These are phyloP conservation scores for Russula earlei DNA, from an alignment of 768 basidiomycete genomes.

Conservation along the genomic window DNA sequence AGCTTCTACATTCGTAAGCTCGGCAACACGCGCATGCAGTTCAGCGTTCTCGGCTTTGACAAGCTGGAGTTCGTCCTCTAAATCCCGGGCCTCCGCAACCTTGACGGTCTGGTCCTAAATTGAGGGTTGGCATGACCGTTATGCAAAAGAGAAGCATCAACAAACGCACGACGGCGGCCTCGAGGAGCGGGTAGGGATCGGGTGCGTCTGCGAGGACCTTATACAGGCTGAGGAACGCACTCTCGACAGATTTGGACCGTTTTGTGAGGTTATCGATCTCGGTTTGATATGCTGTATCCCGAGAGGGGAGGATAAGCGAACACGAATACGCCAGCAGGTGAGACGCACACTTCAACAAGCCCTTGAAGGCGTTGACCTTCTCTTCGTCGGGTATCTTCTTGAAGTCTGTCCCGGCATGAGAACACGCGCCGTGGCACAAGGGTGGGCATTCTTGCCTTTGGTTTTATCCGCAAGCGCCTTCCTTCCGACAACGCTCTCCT, in stretches of 20 bases:
- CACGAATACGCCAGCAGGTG: background rate
- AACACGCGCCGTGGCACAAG: background rate
- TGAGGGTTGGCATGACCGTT: background rate
- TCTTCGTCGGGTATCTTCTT: constrained; percentile 89
- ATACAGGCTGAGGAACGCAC: constrained; percentile 93
- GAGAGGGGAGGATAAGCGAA: background rate
- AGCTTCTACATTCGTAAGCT: constrained; percentile 52
- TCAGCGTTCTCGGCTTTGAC: constrained; percentile 77
- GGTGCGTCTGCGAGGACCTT: constrained; percentile 95
- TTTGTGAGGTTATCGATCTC: constrained; percentile 95
- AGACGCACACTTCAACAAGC: constrained; percentile 69
- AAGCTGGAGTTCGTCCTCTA: constrained; percentile 64
- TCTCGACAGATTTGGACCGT: constrained; percentile 86
- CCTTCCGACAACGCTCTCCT: constrained; percentile 88
- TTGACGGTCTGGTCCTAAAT: constrained; percentile 87
- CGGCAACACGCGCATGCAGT: constrained; percentile 59
- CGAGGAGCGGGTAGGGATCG: constrained; percentile 93
- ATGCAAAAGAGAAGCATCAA: constrained; percentile 11
- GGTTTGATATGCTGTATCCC: constrained; percentile 71
- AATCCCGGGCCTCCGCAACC: constrained; percentile 67
- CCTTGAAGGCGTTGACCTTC: constrained; percentile 82
- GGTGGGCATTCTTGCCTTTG: constrained; percentile 53
- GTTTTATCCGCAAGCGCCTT: constrained; percentile 94
- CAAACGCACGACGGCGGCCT: constrained; percentile 78
- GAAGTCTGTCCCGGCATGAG: constrained; percentile 59